Evolutionary conservation across 352 stramenopile species (phyloP), one percentile per base, ranked within the genome.

Genomic region (Globisporangium emineosum): DNA sequence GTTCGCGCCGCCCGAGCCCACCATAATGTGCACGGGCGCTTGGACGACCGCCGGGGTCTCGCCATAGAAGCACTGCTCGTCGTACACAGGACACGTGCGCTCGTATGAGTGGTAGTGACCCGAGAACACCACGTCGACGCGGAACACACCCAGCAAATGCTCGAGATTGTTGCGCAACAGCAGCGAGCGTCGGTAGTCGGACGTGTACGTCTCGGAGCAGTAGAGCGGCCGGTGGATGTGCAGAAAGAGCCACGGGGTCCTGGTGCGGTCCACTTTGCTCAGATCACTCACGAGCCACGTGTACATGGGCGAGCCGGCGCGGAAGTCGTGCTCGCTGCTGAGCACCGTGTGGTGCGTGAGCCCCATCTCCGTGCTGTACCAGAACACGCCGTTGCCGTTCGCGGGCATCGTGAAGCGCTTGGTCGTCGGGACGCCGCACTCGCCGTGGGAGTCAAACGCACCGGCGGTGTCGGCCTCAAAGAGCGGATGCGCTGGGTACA

Each of bases 381-480:
- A 90, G 60, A 80, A 89, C 2, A 83, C 71, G 7, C 66, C 65
- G 47, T 86, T 88, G 43, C 77, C 73, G 50, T 81, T 81, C 21
- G 72, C 66, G 0, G 80, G 86, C 83, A 95, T 94, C 54, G 72
- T 64, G 77, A 97, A 97, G 33, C 86, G 78, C 51, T 78, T 86
- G 25, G 76, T 61, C 5, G 76, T 81, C 0, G 91, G 84, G 10
- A 97, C 77, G 25, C 90, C 89, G 70, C 91, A 98, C 73, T 98
- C 91, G 8, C 91, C 91, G 27, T 76, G 76, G 13, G 73, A 84
- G 57, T 95, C 71, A 30, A 81, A 73, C 8, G 72, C 78, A n/a
- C 66, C 60, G n/a, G 64, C 70, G 13, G 55, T 62, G 0, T 74
- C 56, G 9, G 71, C 66, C 37, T 83, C 72, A 55, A 87, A 72